Evolutionary conservation across 202 grass and related monocot species (phyloP).

Genomic region (Zizania palustris): DNA sequence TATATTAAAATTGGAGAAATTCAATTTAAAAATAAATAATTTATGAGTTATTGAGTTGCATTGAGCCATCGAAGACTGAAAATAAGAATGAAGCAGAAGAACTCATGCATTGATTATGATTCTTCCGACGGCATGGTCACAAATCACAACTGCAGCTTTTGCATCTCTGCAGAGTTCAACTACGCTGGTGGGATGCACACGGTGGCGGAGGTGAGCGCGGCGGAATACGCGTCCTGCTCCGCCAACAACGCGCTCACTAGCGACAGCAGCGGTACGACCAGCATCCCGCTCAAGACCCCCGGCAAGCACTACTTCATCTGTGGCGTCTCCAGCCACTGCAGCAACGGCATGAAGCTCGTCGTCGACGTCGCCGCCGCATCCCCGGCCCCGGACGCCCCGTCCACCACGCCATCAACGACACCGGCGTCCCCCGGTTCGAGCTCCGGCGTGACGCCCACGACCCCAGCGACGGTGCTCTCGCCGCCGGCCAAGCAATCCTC

Average conservation of each 20-base stretch:
- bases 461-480: slow-evolving; percentile 22
- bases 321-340: slow-evolving; percentile 68
- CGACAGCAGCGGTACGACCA: slow-evolving; percentile 55
- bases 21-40: too few species aligned
- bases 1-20: too few species aligned
- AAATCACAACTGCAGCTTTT: background rate
- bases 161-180: slow-evolving; percentile 60
- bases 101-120: background rate
- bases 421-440: slow-evolving; percentile 13
- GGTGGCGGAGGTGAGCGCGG: slow-evolving; percentile 64
- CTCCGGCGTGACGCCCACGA: slow-evolving; percentile 1
- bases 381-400: slow-evolving; percentile 17
- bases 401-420: slow-evolving; percentile 19
- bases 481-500: slow-evolving; percentile 37
- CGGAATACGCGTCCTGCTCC: slow-evolving; percentile 80
- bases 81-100: background rate
- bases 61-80: background rate
- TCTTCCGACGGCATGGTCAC: background rate
- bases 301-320: slow-evolving; percentile 90
- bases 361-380: slow-evolving; percentile 45
- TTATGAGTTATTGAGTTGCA: background rate
- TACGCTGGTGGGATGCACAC: slow-evolving; percentile 61
- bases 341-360: slow-evolving; percentile 70
- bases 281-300: slow-evolving; percentile 54
- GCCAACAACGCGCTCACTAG: slow-evolving; percentile 64